Conservation (phyloP, 2,329 filamentous ascomycete genomes). For the Pseudogymnoascus sp. region DNA sequence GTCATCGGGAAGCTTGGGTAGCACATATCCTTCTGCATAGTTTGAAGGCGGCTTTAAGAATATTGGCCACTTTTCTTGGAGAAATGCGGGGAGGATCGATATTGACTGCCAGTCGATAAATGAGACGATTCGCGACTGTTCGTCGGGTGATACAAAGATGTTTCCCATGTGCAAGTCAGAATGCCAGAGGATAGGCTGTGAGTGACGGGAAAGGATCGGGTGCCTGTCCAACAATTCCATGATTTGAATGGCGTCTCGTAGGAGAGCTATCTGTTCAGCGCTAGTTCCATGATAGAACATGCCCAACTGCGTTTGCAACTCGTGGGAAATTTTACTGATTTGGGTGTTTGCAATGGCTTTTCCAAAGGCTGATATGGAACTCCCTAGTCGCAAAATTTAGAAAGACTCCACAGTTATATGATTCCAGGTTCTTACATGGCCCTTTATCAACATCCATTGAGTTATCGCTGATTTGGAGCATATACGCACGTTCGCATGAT, state of each 20-base stretch:
- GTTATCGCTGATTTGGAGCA: neutral
- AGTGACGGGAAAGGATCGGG: neutral
- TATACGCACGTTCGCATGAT: neutral
- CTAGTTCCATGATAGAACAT: neutral
- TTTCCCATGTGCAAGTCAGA: slow-evolving; percentile 37
- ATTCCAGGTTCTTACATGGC: neutral
- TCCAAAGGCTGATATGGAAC: neutral
- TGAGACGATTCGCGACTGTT: slow-evolving; percentile 30
- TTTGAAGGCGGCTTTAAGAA: slow-evolving; percentile 8
- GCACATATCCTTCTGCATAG: neutral
- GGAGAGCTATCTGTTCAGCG: neutral
- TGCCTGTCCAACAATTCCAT: neutral
- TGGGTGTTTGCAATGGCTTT: neutral
- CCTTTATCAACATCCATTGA: neutral
- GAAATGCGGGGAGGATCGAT: slow-evolving; percentile 33
- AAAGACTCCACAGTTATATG: neutral
- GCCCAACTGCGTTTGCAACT: neutral
- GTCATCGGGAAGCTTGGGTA: slow-evolving; percentile 19
- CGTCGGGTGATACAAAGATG: slow-evolving; percentile 34
- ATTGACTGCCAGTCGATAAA: slow-evolving; percentile 37
- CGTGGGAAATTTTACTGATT: neutral
- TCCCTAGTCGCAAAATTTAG: neutral
- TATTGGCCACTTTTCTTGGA: slow-evolving; percentile 20
- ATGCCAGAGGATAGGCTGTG: slow-evolving; percentile 27
- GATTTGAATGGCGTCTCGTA: neutral